Evolutionary conservation across 768 basidiomycete genomes (phyloP), one percentile per base, ranked within the genome.

Genomic region (Coprinopsis marcescibilis): DNA sequence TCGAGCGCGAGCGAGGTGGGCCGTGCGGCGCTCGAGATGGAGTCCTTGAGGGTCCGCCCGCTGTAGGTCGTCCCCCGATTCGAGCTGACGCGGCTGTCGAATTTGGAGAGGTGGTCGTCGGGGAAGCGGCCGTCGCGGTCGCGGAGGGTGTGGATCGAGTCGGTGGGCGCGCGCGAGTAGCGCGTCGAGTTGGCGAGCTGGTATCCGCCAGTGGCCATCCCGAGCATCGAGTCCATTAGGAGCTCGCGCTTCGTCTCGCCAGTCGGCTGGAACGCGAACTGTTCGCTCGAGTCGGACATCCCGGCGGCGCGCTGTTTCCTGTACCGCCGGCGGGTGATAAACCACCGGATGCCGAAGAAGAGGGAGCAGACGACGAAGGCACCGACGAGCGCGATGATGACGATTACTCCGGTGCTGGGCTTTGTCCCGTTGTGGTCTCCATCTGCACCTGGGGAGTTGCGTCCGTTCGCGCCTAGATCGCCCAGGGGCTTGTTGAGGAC

Each of bases 401-500:
- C 76, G 42, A 78, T 72, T 43, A 87, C 60, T 3, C 84, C 87
- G 3, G 85, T 69, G 1, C 72, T 75, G 3, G 81, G 54, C 50
- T 69, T 70, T 43, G 69, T 65, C 17, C 65, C 66, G 3, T 51
- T 57, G 2, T 48, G 52, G n/a, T 12, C 46, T 14, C 20, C 48
- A 23, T 21, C 38, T 14, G 24, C 56, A 0, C 19, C 15, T 3
- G 15, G 15, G 5, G 46, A 23, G 23, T 27, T 23, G 11, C 17
- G 42, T 4, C 17, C 17, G 32, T 46, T 2, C 52, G 3, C 56
- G 19, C 25, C 37, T 14, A 2, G 46, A 23, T 15, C 21, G 38
- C 38, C 27, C n/a, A 87, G 63, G 0, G 85, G 79, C 48, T 79
- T 71, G 39, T 81, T 74, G 25, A 82, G 64, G 12, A 89, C 76